A percentile compares a stretch with the other conserved stretches of the same genome.
phyloP scores from a whole-genome alignment of 257 asterid genomes.

The Rehmannia glutinosa region DNA sequence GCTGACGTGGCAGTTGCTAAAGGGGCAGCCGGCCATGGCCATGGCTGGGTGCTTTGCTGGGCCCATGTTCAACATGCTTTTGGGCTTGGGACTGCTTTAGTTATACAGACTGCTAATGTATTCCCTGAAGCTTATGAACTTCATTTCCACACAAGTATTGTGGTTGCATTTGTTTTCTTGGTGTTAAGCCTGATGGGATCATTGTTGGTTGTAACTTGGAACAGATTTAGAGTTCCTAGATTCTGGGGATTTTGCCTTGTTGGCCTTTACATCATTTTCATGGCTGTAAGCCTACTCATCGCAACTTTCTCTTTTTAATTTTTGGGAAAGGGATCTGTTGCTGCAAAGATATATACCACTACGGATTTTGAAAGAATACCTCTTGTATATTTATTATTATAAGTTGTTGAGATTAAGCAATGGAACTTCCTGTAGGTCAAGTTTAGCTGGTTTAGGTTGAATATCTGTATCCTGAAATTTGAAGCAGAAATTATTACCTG shows the following conservation, averaged over 20 bases:
- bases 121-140: conserved; percentile 81
- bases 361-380: no score
- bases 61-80: conserved; percentile 97
- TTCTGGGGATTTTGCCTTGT: conserved; percentile 99
- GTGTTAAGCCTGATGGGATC: conserved; percentile 92
- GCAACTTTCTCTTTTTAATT: conserved; percentile 53
- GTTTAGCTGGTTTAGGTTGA: no score
- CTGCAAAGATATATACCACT: not conserved
- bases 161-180: conserved; percentile 87
- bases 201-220: conserved; percentile 83
- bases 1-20: conserved; percentile 95
- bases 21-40: conserved; percentile 99
- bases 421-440: no score
- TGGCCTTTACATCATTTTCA: conserved; percentile 66
- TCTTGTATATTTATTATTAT: no score
- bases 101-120: conserved; percentile 64
- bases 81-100: conserved; percentile 93
- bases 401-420: no score
- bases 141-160: conserved; percentile 82
- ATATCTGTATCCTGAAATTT: no score
- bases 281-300: conserved; percentile 56
- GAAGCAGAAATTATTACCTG: no score
- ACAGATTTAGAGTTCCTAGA: conserved; percentile 84
- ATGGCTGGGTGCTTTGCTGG: conserved; percentile 99
- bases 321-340: conserved; percentile 2